Evolutionary conservation across 2,329 filamentous ascomycete species (phyloP), one percentile per base, ranked within the genome.

Genomic region (Fusarium bactridioides): DNA sequence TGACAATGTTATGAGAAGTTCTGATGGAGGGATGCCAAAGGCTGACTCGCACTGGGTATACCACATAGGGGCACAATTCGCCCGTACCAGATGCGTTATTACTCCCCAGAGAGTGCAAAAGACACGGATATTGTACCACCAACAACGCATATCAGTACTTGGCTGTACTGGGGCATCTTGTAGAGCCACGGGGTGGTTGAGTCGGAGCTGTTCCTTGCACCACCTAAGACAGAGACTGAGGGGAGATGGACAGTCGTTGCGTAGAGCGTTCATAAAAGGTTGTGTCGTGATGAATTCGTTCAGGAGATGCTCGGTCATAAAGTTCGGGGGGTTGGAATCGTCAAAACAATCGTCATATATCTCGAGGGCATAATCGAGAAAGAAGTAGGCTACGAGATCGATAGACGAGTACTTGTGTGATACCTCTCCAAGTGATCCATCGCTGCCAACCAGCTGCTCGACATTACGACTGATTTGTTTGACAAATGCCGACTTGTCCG

Each of bases 81-180:
- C 61, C 23, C 60, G 57, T 16, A 75, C 69, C 25, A 62, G n/a
- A 9, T 58, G 51, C 23, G 69, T 47, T 68, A 77, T 74, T 27
- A 57, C 60, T 37, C 62, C 44, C 76, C 76, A 78, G 16, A 77
- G 73, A 4, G 76, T 75, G 50, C 76, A 77, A 37, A 74, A 77
- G 23, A 77, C 37, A 21, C 62, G 65, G 31, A 77, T 72, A 27
- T 76, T 77, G 56, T 76, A 60, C 44, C 69, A 63, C 76, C 76
- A 77, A 35, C 48, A 57, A 18, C 58, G 51, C 40, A 70, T 74
- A 16, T 35, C 19, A 21, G 55, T 25, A 38, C 48, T 64, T 50
- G 60, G 58, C 11, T 62, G 31, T 27, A 76, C 67, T 10, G 50
- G 59, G 27, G 73, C 60, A 43, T 74, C 45, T 37, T 74, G 60